Base-by-base conservation (phyloP, 306 rosid species). In the Quillaja saponaria region DNA sequence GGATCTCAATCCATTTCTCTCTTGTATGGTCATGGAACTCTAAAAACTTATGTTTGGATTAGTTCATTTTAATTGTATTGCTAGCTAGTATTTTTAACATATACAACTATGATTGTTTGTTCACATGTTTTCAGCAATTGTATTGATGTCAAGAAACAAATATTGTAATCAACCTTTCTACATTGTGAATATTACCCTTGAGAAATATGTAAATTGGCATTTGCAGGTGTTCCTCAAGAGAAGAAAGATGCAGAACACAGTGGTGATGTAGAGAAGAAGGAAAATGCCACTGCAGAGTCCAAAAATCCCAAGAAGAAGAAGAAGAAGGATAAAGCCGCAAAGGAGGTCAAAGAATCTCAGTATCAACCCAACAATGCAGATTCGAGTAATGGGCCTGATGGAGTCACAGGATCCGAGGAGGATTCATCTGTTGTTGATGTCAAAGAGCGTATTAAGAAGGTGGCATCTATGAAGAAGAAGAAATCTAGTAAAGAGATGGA, bases 401-500 rank as follows among this genome's bases (percentile, higher is more conserved):
- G 71, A 58, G 48, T 71, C 18, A 64, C 71, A 42, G 83, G 70
- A 41, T 12, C 68, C 8, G 95, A 74, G 58, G 90, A 83, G 62
- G 87, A 84, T 69, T 6, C 46, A 14, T 63, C 90, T 33, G 35
- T 77, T 1, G 16, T 71, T 49, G 95, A 84, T 74, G 84, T 87
- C n/a, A 87, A 81, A 75, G 95, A 87, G 75, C 74, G 87, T 71
- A 84, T 87, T 14, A 87, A 87, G 82, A 87, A 87, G 67, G 68
- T 84, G 54, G 76, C 86, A 21, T 84, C 90, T 10, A 56, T 79
- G 76, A 87, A 84, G 79, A 87, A 87, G 82, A 87, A 84, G 55
- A 87, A 84, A 46, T 87, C 90, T 14, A 87, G 78, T 77, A 87
- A 79, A 68, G 87, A 87, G 72, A 79, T 87, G 90, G 95, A 84